Evolutionary conservation across 768 basidiomycete genomes (phyloP).

Genomic region (Trichaptum fuscoviolaceum): DNA sequence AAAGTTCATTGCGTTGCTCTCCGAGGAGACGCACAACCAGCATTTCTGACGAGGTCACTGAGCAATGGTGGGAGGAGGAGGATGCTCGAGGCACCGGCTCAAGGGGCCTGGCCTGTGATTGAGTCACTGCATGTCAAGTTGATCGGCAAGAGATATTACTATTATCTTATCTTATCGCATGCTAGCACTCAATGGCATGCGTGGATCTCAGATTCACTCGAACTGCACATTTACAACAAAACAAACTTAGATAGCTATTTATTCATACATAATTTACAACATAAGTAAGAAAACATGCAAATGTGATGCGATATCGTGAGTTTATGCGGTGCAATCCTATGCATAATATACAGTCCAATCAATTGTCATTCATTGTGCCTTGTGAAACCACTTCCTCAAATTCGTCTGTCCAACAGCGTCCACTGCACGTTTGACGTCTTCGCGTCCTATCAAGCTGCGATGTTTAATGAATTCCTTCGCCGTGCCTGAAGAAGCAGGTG

Average conservation of each 20-base stretch:
- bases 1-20: neutral
- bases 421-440: constrained; percentile 62
- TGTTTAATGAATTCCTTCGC: constrained; percentile 73
- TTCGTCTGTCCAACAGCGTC: constrained; percentile 62
- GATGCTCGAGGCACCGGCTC: neutral
- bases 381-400: constrained; percentile 74
- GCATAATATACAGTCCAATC: neutral
- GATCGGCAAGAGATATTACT: neutral
- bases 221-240: neutral
- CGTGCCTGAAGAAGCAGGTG: constrained; percentile 41
- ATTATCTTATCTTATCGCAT: neutral
- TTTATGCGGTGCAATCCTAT: neutral
- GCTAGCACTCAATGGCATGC: too few relatives aligned
- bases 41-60: neutral
- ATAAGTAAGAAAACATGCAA: neutral
- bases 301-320: neutral
- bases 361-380: constrained; percentile 36
- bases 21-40: neutral
- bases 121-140: neutral
- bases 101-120: neutral
- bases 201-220: neutral
- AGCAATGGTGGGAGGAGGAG: neutral
- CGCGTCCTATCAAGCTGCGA: constrained; percentile 56
- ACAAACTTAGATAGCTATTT: neutral
- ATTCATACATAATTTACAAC: neutral